phyloP scores from a whole-genome alignment of 352 stramenopile species.

The Phytophthora sojae region DNA sequence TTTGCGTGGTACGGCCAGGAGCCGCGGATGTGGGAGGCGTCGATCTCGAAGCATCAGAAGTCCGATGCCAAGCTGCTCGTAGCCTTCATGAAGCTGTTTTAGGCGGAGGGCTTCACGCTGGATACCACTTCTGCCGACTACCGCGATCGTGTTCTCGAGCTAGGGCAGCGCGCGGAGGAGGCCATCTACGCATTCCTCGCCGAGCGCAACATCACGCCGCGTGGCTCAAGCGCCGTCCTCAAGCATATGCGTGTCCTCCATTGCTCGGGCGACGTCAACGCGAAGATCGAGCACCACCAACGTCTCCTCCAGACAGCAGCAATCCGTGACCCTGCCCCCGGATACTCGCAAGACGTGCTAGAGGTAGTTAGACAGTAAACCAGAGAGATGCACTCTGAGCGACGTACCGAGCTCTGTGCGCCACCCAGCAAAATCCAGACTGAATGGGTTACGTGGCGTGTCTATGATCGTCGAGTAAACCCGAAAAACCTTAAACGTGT shows the following conservation, averaged over 20 bases:
- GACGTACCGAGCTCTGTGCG: no score
- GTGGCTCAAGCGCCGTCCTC: no score
- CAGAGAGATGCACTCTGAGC: no score
- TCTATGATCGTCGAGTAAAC: no score
- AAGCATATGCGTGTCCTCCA: constrained; percentile 12
- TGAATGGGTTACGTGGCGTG: no score
- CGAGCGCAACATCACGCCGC: no score
- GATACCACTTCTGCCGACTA: not conserved
- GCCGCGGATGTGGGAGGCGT: constrained; percentile 11
- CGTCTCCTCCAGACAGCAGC: not conserved
- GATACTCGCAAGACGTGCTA: constrained; percentile 12
- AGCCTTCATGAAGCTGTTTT: constrained; percentile 28
- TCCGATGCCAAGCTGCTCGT: constrained; percentile 17
- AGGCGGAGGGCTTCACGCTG: constrained; percentile 10
- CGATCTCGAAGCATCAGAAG: constrained; percentile 14
- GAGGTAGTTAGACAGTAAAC: no score
- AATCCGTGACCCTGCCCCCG: constrained; percentile 9
- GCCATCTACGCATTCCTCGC: no score
- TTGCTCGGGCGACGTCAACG: constrained; percentile 7
- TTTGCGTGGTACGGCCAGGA: constrained; percentile 25
- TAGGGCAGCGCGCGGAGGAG: no score
- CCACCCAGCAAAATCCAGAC: no score
- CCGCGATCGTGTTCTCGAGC: no score
- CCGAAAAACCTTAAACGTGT: no score
- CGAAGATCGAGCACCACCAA: not conserved